Evolutionary conservation across 129 eudicot species (phyloP).

Genomic region (Chrysanthemum makinoi): DNA sequence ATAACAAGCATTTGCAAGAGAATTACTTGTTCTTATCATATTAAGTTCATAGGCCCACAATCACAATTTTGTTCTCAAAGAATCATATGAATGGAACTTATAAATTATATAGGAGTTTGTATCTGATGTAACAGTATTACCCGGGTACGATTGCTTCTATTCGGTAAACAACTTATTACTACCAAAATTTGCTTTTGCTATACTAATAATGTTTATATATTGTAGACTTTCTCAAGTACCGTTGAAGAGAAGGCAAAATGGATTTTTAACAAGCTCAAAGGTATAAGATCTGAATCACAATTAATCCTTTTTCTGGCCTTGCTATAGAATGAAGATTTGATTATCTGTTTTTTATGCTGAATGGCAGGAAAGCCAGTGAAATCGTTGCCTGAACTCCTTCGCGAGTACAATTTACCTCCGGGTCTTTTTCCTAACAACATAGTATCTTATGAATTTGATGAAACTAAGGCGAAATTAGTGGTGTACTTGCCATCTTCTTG

Average conservation of each 20-base stretch:
- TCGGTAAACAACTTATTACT: background rate
- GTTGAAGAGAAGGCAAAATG: slow-evolving; percentile 63
- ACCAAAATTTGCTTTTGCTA: background rate
- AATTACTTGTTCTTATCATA: background rate
- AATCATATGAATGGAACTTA: background rate
- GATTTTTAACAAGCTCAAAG: slow-evolving; percentile 61
- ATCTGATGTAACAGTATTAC: background rate
- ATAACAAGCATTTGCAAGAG: too few relatives aligned
- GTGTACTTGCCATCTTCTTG: slow-evolving; percentile 54
- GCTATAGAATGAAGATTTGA: background rate
- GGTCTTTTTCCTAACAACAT: slow-evolving; percentile 61
- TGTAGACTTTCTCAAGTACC: slow-evolving; percentile 45
- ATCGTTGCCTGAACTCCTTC: slow-evolving; percentile 51
- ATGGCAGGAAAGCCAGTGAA: slow-evolving; percentile 49
- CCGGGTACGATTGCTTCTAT: background rate
- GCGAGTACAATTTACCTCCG: slow-evolving; percentile 53
- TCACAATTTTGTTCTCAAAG: background rate
- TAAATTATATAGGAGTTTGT: background rate
- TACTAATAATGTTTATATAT: background rate
- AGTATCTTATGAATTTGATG: slow-evolving; percentile 55
- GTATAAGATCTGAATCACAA: slow-evolving; percentile 7
- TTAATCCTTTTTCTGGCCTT: too few relatives aligned
- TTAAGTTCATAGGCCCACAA: background rate
- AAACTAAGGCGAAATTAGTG: slow-evolving; percentile 44
- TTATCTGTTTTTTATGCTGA: background rate